Conservation (phyloP, 1,284 basidiomycete species). For the Apiotrichum sp. region DNA sequence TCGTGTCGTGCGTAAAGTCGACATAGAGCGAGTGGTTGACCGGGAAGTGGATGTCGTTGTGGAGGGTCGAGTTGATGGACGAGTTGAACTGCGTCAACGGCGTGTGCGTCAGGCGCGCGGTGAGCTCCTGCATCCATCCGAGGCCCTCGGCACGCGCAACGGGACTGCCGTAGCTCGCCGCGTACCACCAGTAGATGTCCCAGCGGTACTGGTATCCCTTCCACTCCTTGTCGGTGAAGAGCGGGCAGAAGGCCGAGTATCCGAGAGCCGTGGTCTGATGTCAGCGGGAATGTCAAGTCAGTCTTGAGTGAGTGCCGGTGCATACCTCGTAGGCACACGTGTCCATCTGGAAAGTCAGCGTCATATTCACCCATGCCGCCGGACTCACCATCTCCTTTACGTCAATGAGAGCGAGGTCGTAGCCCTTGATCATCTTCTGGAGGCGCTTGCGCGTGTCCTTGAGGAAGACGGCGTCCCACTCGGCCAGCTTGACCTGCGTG, state of each 20-base stretch:
- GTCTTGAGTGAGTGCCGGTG: no score
- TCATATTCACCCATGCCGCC: conserved; percentile 49
- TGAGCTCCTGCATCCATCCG: conserved; percentile 49
- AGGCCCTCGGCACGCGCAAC: conserved; percentile 45
- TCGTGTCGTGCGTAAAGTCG: conserved; percentile 45
- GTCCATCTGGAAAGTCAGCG: conserved; percentile 8
- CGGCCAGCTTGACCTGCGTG: conserved; percentile 23
- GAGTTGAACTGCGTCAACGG: conserved; percentile 54
- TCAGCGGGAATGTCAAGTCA: no score
- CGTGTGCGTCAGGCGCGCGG: conserved; percentile 46
- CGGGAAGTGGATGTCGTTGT: conserved; percentile 57
- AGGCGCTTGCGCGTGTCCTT: conserved; percentile 61
- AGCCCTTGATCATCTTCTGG: conserved; percentile 57
- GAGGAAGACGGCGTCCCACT: conserved; percentile 69
- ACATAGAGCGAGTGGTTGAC: conserved; percentile 54
- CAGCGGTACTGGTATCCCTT: conserved; percentile 56
- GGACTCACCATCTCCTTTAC: conserved; percentile 47
- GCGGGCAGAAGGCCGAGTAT: conserved; percentile 50
- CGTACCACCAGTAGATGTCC: conserved; percentile 49
- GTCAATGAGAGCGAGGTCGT: conserved; percentile 63
- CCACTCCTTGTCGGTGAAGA: conserved; percentile 65
- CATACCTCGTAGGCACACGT: conserved; percentile 26
- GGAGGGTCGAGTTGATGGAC: conserved; percentile 56
- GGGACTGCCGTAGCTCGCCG: conserved; percentile 42
- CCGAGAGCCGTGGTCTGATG: conserved; percentile 47